Conservation (phyloP, 2,329 filamentous ascomycete genomes). For the Neonectria ditissima region DNA sequence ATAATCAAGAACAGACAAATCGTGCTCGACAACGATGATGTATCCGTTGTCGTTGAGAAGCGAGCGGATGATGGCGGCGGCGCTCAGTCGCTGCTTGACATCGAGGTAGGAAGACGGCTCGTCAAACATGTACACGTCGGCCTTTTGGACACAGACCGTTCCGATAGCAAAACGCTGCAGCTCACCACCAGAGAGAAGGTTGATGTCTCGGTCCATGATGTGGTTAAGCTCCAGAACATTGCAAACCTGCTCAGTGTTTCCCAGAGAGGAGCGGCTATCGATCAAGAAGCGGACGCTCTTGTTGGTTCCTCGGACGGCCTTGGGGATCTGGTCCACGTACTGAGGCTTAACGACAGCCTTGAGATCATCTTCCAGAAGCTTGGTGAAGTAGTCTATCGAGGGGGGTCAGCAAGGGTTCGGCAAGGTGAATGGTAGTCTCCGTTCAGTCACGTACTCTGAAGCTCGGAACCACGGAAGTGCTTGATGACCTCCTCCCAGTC, state of each 20-base stretch:
- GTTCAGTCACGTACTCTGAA: slow-evolving; percentile 79
- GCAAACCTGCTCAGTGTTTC: slow-evolving; percentile 84
- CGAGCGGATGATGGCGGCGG: slow-evolving; percentile 91
- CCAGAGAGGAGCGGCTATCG: slow-evolving; percentile 79
- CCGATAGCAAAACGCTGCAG: slow-evolving; percentile 98
- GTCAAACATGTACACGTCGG: slow-evolving; percentile 99
- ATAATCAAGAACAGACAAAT: slow-evolving; percentile 97
- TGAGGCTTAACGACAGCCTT: slow-evolving; percentile 99
- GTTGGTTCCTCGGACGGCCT: slow-evolving; percentile 84
- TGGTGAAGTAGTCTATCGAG: slow-evolving; percentile 89
- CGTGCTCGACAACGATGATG: slow-evolving; percentile 99
- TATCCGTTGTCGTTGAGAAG: slow-evolving; percentile 91
- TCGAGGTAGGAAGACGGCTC: slow-evolving; percentile 99
- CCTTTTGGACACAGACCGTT: slow-evolving; percentile 93
- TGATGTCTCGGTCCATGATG: slow-evolving; percentile 92
- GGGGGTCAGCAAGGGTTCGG: not conserved
- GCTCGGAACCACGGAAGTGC: slow-evolving; percentile 96
- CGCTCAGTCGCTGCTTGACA: slow-evolving; percentile 97
- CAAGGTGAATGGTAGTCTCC: not conserved
- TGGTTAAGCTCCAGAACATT: slow-evolving; percentile 88
- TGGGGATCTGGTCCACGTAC: slow-evolving; percentile 98
- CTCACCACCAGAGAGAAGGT: slow-evolving; percentile 93
- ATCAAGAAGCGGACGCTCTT: slow-evolving; percentile 85
- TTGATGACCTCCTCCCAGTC: slow-evolving; percentile 99
- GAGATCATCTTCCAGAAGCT: slow-evolving; percentile 94